phyloP scores from a whole-genome alignment of 139 green algal genomes.

The Nannochloris sp. region DNA sequence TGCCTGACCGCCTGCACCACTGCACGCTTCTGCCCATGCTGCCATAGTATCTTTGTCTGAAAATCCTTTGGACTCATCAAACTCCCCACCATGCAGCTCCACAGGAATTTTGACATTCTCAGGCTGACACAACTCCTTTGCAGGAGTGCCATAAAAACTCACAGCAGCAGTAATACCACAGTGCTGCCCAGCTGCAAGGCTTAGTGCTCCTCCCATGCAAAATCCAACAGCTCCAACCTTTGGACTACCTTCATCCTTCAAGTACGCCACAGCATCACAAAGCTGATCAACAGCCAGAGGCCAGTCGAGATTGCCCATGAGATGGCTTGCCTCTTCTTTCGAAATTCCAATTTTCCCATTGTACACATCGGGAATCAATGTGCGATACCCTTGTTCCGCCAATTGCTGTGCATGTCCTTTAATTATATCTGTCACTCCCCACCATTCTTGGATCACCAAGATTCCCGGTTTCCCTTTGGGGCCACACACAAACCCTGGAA shows the following conservation, averaged over 20 bases:
- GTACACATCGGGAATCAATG: slow-evolving; percentile 62
- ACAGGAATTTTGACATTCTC: slow-evolving; percentile 41
- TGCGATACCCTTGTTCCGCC: slow-evolving; percentile 4
- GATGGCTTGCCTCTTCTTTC: slow-evolving; percentile 50
- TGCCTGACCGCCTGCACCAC: slow-evolving; percentile 30
- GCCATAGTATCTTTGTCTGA: slow-evolving; percentile 20
- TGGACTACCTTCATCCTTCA: slow-evolving; percentile 26
- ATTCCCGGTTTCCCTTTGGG: slow-evolving; percentile 11
- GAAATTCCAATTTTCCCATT: slow-evolving; percentile 60
- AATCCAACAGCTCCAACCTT: slow-evolving; percentile 48
- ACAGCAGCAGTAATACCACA: slow-evolving; percentile 29
- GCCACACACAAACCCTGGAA: slow-evolving; percentile 24
- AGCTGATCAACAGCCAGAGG: slow-evolving; percentile 47
- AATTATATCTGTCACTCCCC: slow-evolving; percentile 16
- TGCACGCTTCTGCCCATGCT: slow-evolving; percentile 34
- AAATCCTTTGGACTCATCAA: slow-evolving; percentile 41
- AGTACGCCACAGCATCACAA: slow-evolving; percentile 35
- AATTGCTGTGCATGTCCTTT: slow-evolving; percentile 1
- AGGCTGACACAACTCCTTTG: slow-evolving; percentile 22
- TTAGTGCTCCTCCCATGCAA: slow-evolving; percentile 66
- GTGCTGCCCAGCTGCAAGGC: slow-evolving; percentile 46
- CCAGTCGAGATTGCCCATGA: slow-evolving; percentile 61
- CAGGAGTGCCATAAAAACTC: slow-evolving; percentile 58
- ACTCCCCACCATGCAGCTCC: slow-evolving; percentile 24
- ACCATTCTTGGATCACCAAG: slow-evolving; percentile 26